Conservation (phyloP, 2,329 filamentous ascomycete genomes). For the Eutypella sp. region DNA sequence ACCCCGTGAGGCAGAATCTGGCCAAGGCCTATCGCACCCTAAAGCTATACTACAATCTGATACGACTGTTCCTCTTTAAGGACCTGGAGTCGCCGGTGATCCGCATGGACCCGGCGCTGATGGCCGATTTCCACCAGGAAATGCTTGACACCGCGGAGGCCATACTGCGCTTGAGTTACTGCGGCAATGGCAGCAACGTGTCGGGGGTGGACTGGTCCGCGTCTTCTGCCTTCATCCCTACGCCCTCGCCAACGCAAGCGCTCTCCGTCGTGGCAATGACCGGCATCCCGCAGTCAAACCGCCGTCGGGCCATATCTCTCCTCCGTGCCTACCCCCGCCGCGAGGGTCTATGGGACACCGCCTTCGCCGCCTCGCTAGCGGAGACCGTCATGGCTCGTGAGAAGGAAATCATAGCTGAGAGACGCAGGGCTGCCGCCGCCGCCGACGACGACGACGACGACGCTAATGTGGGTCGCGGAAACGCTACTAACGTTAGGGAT, state of each 20-base stretch:
- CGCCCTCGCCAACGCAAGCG: conserved; percentile 1
- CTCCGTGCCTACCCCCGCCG: conserved; percentile 4
- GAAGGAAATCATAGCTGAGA: background rate
- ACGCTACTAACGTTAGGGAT: no score
- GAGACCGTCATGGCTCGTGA: conserved; percentile 1
- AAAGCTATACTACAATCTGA: background rate
- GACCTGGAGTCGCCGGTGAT: background rate
- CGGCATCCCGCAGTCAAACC: conserved; percentile 1
- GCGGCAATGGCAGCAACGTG: no score
- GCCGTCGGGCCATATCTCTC: conserved; percentile 5
- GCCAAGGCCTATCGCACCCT: background rate
- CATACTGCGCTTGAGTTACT: background rate
- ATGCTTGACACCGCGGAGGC: conserved; percentile 1
- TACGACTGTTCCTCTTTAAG: background rate
- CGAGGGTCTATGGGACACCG: conserved; percentile 2
- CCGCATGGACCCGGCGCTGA: background rate
- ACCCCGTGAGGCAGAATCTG: background rate
- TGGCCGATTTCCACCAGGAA: background rate
- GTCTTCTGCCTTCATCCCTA: background rate
- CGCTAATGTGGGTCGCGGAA: no score
- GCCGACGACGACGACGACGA: background rate
- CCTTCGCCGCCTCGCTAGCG: background rate
- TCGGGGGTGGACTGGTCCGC: no score
- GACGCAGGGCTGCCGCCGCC: background rate
- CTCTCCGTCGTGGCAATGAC: conserved; percentile 6